Evolutionary conservation across 148 eudicot genomes (phyloP).

Genomic region (Vaccinium corymbosum): DNA sequence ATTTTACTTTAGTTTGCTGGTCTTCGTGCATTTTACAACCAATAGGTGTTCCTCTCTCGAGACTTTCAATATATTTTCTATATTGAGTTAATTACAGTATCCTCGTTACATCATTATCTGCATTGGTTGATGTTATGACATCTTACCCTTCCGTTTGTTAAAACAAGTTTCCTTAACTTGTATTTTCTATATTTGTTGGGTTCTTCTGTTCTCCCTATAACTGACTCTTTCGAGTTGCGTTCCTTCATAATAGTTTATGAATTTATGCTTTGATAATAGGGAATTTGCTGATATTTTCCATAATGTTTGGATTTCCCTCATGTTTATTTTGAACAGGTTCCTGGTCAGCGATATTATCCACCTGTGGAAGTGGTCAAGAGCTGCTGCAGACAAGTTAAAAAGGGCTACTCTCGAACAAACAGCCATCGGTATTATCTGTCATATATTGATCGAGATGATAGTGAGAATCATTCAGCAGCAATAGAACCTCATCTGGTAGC

Average conservation of each 20-base stretch:
- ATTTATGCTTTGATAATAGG: neutral
- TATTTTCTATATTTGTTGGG: too few species aligned
- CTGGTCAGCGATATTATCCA: slow-evolving; percentile 39
- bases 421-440: slow-evolving; percentile 40
- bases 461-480: slow-evolving; percentile 13
- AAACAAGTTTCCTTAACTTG: neutral
- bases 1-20: neutral
- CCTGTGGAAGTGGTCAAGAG: slow-evolving; percentile 33
- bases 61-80: neutral
- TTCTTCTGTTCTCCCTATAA: neutral
- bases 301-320: neutral
- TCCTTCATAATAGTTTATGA: neutral
- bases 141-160: neutral
- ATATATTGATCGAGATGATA: slow-evolving; percentile 27
- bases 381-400: slow-evolving; percentile 43
- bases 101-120: neutral
- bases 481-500: slow-evolving; percentile 40
- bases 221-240: neutral
- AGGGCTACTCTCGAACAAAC: slow-evolving; percentile 19
- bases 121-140: neutral
- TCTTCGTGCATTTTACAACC: neutral
- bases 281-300: neutral
- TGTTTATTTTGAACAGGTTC: slow-evolving; percentile 29
- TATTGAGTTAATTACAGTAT: neutral
- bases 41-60: neutral